phyloP scores from a whole-genome alignment of 345 rosid genomes.

The Draba incana region DNA sequence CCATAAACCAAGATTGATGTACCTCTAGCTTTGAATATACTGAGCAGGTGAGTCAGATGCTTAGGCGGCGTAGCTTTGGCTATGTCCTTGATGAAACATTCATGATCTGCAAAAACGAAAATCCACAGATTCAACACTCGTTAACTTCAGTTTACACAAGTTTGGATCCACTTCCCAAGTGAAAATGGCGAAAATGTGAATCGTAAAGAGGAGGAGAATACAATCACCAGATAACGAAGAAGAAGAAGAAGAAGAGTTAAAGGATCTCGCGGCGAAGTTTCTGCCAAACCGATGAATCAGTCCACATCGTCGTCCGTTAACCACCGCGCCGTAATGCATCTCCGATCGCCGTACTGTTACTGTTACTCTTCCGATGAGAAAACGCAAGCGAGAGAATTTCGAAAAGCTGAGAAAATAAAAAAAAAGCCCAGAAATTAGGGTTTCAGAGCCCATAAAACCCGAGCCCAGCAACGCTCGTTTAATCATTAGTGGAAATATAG shows the following conservation, averaged over 20 bases:
- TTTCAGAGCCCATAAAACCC: slow-evolving; percentile 28
- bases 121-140: neutral
- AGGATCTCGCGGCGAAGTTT: slow-evolving; percentile 44
- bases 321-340: slow-evolving; percentile 51
- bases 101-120: slow-evolving; percentile 53
- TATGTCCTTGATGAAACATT: slow-evolving; percentile 59
- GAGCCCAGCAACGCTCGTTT: slow-evolving; percentile 26
- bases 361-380: slow-evolving; percentile 33
- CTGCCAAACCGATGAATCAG: slow-evolving; percentile 40
- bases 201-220: neutral
- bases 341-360: slow-evolving; percentile 40
- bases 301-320: slow-evolving; percentile 48
- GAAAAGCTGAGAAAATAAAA: neutral
- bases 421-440: slow-evolving; percentile 27
- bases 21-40: slow-evolving; percentile 69
- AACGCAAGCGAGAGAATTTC: neutral
- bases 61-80: slow-evolving; percentile 69
- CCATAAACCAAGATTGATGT: slow-evolving; percentile 3
- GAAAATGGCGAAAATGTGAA: neutral
- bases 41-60: slow-evolving; percentile 59
- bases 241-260: slow-evolving; percentile 43
- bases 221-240: slow-evolving; percentile 48
- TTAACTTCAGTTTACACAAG: neutral
- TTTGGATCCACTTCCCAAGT: neutral
- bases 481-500: neutral